Base-by-base conservation (phyloP, 805 yeast species). In the Spencermartinsiella europaea region DNA sequence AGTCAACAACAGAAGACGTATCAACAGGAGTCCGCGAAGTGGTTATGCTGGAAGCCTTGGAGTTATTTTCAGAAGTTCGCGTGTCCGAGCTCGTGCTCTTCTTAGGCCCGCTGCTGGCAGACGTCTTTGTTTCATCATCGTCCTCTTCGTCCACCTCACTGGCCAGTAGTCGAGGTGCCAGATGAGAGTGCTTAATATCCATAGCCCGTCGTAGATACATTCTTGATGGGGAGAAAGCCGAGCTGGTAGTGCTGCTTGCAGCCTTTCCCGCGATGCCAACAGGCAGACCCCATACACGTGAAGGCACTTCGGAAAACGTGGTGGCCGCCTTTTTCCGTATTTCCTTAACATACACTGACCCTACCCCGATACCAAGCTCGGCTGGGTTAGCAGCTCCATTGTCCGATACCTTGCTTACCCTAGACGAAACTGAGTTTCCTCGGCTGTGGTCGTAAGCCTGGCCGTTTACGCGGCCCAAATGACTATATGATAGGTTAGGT, bases 61-160 rank as follows among this genome's bases (percentile, higher is more conserved):
- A 27, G 21, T n/a, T 40, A 27, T 16, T 31, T n/a, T 19, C 15
- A 5, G n/a, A n/a, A 25, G 7, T 39, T 10, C 19, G 15, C 15
- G 14, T 40, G 17, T 40, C 17, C 16, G 35, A n/a, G 19, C 38
- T 17, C n/a, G 38, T 15, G 12, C 14, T 37, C 20, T 19, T 19
- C 25, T 20, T 22, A 19, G 27, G 35, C 22, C 21, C 31, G 8
- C 34, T 21, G 34, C 44, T 39, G 10, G 27, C 21, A 25, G 49
- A 14, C 40, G 34, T 27, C 34, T 35, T 20, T 25, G 31, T 25
- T 35, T 45, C 33, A 37, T n/a, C 45, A 20, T 38, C 21, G 20
- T 79, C 86, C 28, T 71, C 77, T 45, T 83, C 87, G 51, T 82
- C 90, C 33, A 84, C 81, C 61, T 84, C 93, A 20, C 83, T 76